A percentile compares a stretch with the other conserved stretches of the same genome.
These are phyloP conservation scores for Clavispora santaluciae DNA, from an alignment of 805 yeast species.

Conservation along the genomic window DNA sequence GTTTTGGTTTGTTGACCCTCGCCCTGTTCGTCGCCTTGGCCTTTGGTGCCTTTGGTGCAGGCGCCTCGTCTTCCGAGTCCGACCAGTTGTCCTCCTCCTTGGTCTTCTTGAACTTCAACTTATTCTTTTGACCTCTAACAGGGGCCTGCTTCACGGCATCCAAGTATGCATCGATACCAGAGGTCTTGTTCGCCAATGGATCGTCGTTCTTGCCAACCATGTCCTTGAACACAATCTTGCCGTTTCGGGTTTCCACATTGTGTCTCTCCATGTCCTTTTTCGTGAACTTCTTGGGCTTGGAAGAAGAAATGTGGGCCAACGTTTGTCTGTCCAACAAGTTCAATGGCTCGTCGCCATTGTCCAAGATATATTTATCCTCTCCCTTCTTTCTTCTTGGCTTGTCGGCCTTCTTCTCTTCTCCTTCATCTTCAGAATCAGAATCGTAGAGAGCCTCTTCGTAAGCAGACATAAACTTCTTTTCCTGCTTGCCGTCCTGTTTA, in stretches of 20 bases:
- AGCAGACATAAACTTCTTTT: conserved; percentile 69
- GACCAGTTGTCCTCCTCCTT: conserved; percentile 43
- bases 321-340: conserved; percentile 85
- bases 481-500: conserved; percentile 14
- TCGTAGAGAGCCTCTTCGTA: conserved; percentile 90
- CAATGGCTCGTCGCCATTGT: conserved; percentile 72
- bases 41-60: conserved; percentile 8
- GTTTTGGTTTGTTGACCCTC: conserved; percentile 36
- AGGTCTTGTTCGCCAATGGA: conserved; percentile 34
- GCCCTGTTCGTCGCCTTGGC: conserved; percentile 14
- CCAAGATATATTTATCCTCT: conserved; percentile 66
- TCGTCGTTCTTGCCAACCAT: conserved; percentile 38
- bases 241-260: conserved; percentile 45
- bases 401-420: conserved; percentile 40
- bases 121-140: conserved; percentile 87
- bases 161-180: conserved; percentile 84
- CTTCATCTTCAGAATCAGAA: conserved; percentile 50
- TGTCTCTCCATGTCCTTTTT: conserved; percentile 40
- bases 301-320: conserved; percentile 81
- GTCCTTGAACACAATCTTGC: conserved; percentile 65
- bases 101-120: conserved; percentile 77
- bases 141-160: conserved; percentile 95
- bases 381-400: conserved; percentile 27
- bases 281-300: conserved; percentile 64
- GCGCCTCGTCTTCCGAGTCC: conserved; percentile 41